Evolutionary conservation across 2,329 filamentous ascomycete species (phyloP).

Genomic region (Hymenotorrendiella dingleyae): DNA sequence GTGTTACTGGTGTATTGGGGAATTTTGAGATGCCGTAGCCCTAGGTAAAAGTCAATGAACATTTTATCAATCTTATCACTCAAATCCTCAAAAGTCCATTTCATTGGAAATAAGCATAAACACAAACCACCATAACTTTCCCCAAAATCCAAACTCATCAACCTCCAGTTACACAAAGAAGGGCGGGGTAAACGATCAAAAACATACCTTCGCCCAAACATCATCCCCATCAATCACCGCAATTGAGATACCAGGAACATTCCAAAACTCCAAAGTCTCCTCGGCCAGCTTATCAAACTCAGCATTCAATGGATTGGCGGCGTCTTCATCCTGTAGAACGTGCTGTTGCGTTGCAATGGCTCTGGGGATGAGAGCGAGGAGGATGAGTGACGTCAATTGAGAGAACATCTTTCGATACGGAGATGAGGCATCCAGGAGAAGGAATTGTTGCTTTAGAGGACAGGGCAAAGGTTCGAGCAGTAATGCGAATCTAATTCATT

Average conservation of each 20-base stretch:
- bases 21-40: slow-evolving; percentile 35
- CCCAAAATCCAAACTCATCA: too few relatives aligned
- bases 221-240: slow-evolving; percentile 41
- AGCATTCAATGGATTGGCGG: slow-evolving; percentile 13
- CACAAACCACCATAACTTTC: too few relatives aligned
- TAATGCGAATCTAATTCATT: too few relatives aligned
- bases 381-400: background rate
- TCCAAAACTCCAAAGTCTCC: slow-evolving; percentile 35
- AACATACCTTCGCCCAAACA: slow-evolving; percentile 35
- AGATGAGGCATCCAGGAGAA: background rate
- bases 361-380: slow-evolving; percentile 7
- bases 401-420: background rate
- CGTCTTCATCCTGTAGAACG: background rate
- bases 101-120: too few relatives aligned
- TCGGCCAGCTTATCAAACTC: slow-evolving; percentile 23
- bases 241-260: slow-evolving; percentile 44
- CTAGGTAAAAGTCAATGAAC: slow-evolving; percentile 20
- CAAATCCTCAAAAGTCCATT: too few relatives aligned
- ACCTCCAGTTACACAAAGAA: too few relatives aligned
- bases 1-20: slow-evolving; percentile 34
- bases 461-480: too few relatives aligned
- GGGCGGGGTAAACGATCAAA: too few relatives aligned
- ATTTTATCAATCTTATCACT: background rate
- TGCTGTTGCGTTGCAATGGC: slow-evolving; percentile 2
- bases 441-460: too few relatives aligned